Evolutionary conservation across 441 rosid genomes (phyloP).

Genomic region (Gossypium davidsonii): DNA sequence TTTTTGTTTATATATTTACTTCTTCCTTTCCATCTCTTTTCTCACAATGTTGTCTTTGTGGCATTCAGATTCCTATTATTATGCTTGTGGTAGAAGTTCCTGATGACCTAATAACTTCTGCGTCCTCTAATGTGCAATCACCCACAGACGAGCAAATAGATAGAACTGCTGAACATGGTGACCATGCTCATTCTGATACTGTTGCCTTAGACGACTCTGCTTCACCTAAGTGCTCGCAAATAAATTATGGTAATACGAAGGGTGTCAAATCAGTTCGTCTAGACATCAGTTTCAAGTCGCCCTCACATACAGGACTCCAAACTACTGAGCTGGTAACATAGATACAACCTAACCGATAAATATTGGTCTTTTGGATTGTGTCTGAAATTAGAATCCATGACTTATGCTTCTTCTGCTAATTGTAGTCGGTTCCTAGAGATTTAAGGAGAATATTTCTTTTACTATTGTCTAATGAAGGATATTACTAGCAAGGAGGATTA

Average conservation of each 20-base stretch:
- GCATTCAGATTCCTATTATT: slow-evolving; percentile 79
- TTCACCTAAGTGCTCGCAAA: slow-evolving; percentile 37
- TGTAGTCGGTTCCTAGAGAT: not conserved
- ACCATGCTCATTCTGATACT: slow-evolving; percentile 34
- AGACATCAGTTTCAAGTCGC: slow-evolving; percentile 91
- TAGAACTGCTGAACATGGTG: slow-evolving; percentile 39
- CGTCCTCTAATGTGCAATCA: slow-evolving; percentile 50
- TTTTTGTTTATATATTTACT: slow-evolving; percentile 12
- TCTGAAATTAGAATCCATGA: not conserved
- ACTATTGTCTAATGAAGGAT: not conserved
- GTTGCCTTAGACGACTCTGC: slow-evolving; percentile 47
- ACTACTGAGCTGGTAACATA: slow-evolving; percentile 78
- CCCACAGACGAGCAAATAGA: slow-evolving; percentile 50
- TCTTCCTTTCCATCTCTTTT: slow-evolving; percentile 23
- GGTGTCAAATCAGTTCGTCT: slow-evolving; percentile 71
- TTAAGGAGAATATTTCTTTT: not conserved
- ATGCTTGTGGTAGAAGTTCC: slow-evolving; percentile 98
- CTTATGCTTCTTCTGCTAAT: not conserved
- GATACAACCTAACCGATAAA: not conserved
- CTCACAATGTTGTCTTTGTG: slow-evolving; percentile 20
- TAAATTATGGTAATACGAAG: slow-evolving; percentile 31
- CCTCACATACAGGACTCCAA: slow-evolving; percentile 94
- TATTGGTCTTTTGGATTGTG: not conserved
- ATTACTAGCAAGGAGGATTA: not conserved
- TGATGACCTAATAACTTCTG: slow-evolving; percentile 54